Evolutionary conservation across 2,329 filamentous ascomycete genomes (phyloP).

Genomic region (Xylariales sp.): DNA sequence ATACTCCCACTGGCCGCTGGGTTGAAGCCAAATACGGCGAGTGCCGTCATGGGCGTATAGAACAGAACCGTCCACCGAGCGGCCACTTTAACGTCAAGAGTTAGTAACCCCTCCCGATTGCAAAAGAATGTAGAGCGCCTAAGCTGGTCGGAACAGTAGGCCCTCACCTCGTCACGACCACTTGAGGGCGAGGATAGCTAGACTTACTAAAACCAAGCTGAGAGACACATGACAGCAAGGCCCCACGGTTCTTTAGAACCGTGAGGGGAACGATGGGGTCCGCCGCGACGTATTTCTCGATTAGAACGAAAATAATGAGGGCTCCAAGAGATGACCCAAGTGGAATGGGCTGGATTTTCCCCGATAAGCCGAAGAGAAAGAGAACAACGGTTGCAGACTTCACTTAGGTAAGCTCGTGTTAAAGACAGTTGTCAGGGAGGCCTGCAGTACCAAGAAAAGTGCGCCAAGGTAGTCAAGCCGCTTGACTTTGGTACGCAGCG

Average conservation of each 20-base stretch:
- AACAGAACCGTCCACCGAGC: constrained; percentile 84
- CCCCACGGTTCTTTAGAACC: constrained; percentile 75
- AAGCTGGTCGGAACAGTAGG: background rate
- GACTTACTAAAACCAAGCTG: constrained; percentile 74
- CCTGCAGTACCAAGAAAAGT: constrained; percentile 65
- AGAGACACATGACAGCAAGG: constrained; percentile 77
- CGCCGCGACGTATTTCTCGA: constrained; percentile 71
- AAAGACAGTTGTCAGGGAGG: background rate
- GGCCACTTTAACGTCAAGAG: constrained; percentile 62
- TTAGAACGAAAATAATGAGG: constrained; percentile 66
- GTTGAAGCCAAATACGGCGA: constrained; percentile 77
- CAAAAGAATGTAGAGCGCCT: background rate
- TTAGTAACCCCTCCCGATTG: constrained; percentile 1
- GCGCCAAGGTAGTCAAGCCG: constrained; percentile 82
- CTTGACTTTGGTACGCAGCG: constrained; percentile 65
- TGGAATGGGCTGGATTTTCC: constrained; percentile 68
- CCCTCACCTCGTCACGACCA: background rate
- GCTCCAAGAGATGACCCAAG: constrained; percentile 68
- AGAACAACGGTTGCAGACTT: constrained; percentile 74
- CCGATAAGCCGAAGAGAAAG: constrained; percentile 77
- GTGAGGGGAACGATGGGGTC: constrained; percentile 81
- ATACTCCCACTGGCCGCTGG: constrained; percentile 79
- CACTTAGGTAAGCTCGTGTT: background rate
- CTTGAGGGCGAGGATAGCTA: background rate
- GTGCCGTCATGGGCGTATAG: constrained; percentile 82